A percentile compares a stretch with the other conserved stretches of the same genome.
phyloP scores from a whole-genome alignment of 768 basidiomycete genomes.

The Mycena vulgaris region DNA sequence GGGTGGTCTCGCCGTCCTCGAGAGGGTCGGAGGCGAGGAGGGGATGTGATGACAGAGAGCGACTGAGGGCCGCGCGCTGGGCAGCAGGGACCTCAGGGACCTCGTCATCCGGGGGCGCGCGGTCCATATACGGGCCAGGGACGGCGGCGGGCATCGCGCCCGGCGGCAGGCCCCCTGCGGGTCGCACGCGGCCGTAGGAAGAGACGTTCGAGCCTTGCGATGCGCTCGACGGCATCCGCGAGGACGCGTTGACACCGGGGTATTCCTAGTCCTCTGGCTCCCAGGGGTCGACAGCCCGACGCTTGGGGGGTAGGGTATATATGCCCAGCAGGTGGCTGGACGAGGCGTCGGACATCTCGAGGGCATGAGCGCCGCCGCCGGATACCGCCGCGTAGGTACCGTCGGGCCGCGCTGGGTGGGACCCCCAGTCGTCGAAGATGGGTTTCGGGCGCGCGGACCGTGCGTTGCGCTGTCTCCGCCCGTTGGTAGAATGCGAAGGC shows the following conservation, averaged over 20 bases:
- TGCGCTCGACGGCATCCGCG: neutral
- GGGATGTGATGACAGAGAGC: neutral
- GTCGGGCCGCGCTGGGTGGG: conserved; percentile 9
- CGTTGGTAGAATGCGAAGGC: conserved; percentile 18
- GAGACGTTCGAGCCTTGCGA: neutral
- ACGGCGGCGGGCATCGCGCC: conserved; percentile 17
- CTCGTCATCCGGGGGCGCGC: neutral
- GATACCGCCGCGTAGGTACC: conserved; percentile 15
- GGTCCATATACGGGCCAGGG: conserved; percentile 9
- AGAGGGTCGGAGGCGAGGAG: neutral
- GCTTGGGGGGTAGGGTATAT: neutral
- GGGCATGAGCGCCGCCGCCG: neutral
- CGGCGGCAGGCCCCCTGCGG: neutral
- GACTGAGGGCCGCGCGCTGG: too few species aligned
- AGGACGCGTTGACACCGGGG: neutral
- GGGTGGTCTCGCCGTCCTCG: neutral
- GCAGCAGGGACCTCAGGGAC: too few species aligned
- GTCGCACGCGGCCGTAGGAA: neutral
- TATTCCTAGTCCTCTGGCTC: neutral
- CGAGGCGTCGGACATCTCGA: conserved; percentile 13
- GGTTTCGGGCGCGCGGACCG: neutral
- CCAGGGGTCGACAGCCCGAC: conserved; percentile 13
- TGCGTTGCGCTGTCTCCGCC: conserved; percentile 1
- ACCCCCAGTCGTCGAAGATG: conserved; percentile 22
- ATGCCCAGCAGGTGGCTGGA: conserved; percentile 1